A percentile compares a stretch with the other conserved stretches of the same genome.
Conservation (phyloP, 23 red algal species). For the Cyanidioschyzon merolae region DNA sequence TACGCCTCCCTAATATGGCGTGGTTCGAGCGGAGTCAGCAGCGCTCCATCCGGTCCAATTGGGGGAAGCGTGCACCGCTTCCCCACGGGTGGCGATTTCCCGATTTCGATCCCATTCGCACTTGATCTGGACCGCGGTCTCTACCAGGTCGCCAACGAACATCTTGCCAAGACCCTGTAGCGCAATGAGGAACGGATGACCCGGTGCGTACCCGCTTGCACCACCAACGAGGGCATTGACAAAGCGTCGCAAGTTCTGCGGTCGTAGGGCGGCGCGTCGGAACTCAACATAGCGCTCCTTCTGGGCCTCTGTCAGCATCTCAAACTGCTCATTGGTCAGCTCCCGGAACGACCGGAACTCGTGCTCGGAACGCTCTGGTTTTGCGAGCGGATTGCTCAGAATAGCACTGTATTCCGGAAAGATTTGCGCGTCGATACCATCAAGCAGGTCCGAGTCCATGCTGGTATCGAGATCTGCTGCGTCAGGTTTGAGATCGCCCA, state of each 20-base stretch:
- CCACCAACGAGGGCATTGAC: conserved; percentile 3
- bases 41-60: not conserved
- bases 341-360: conserved; percentile 7
- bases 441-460: not conserved
- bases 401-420: not conserved
- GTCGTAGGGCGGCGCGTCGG: not conserved
- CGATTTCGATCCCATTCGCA: conserved; percentile 32
- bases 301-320: conserved; percentile 7
- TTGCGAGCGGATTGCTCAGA: not conserved
- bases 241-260: not conserved
- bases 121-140: conserved; percentile 53
- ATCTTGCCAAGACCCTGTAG: conserved; percentile 76
- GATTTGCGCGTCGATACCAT: not conserved
- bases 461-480: not conserved
- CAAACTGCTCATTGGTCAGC: conserved; percentile 15
- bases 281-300: conserved; percentile 19
- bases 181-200: conserved; percentile 46
- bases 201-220: not conserved
- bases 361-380: not conserved
- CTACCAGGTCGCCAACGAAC: conserved; percentile 85
- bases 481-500: not conserved
- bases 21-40: conserved; percentile 1
- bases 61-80: not conserved
- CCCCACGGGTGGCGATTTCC: not conserved
- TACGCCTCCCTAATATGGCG: conserved; percentile 17